These are phyloP conservation scores for Carex arenaria DNA, from an alignment of 202 grass and related monocot species.

Conservation along the genomic window DNA sequence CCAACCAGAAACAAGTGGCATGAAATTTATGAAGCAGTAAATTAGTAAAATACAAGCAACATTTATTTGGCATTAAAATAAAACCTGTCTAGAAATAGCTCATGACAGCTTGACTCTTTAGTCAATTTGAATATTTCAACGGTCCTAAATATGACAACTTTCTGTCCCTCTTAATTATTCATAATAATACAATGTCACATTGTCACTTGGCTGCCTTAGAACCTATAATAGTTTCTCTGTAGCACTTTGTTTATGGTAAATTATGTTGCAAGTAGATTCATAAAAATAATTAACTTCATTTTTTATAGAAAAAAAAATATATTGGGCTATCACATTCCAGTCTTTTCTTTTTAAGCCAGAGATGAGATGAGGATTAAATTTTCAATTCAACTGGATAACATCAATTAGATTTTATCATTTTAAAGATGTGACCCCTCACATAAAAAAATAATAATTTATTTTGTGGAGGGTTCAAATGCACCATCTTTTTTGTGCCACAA, in stretches of 20 bases:
- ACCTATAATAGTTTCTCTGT: background rate
- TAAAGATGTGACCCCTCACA: no score
- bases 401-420: no score
- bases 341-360: no score
- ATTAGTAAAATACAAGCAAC: background rate
- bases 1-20: background rate
- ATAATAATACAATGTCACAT: background rate
- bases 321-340: no score
- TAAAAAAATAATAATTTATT: no score
- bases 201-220: background rate
- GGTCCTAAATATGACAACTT: background rate
- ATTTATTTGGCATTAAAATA: background rate
- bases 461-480: no score
- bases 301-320: no score
- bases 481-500: no score
- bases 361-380: no score
- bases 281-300: no score
- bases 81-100: background rate
- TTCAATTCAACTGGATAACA: no score
- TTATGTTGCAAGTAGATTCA: background rate
- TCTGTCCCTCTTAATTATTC: background rate
- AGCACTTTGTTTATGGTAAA: background rate
- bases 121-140: background rate
- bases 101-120: slow-evolving; percentile 1
- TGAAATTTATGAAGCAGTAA: background rate